These are phyloP conservation scores for Exophiala sp. DNA, from an alignment of 2,329 filamentous ascomycete species.

Conservation along the genomic window DNA sequence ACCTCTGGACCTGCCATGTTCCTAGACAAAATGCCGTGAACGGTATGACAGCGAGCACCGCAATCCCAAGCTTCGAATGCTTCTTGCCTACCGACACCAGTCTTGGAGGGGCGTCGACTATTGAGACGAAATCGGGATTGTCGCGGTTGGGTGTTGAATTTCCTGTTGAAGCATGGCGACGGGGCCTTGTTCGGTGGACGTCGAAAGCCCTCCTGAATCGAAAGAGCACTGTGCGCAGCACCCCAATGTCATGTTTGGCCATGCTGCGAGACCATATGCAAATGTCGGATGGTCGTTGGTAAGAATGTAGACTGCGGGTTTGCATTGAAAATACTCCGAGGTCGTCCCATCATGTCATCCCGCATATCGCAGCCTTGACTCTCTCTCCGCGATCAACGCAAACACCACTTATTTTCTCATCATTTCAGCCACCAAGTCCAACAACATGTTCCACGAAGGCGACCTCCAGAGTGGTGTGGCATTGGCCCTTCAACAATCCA, in stretches of 20 bases:
- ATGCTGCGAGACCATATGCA: neutral
- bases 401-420: neutral
- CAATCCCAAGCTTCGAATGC: constrained; percentile 46
- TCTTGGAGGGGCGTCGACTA: constrained; percentile 79
- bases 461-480: constrained; percentile 77
- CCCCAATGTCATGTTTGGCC: constrained; percentile 16
- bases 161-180: constrained; percentile 10
- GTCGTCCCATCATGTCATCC: constrained; percentile 2
- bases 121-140: constrained; percentile 74
- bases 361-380: neutral
- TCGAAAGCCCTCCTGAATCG: neutral
- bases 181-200: neutral
- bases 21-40: constrained; percentile 86
- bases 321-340: neutral
- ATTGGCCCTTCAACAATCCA: constrained; percentile 68
- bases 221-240: constrained; percentile 6
- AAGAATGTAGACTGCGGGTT: neutral
- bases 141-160: constrained; percentile 49
- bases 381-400: neutral
- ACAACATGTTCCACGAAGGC: constrained; percentile 74
- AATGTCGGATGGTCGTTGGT: neutral
- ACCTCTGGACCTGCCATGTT: constrained; percentile 90
- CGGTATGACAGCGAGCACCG: constrained; percentile 68
- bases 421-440: neutral
- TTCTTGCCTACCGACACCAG: constrained; percentile 71